These are phyloP conservation scores for Cyclotella baltica DNA, from an alignment of 108 stramenopile species.

Conservation along the genomic window DNA sequence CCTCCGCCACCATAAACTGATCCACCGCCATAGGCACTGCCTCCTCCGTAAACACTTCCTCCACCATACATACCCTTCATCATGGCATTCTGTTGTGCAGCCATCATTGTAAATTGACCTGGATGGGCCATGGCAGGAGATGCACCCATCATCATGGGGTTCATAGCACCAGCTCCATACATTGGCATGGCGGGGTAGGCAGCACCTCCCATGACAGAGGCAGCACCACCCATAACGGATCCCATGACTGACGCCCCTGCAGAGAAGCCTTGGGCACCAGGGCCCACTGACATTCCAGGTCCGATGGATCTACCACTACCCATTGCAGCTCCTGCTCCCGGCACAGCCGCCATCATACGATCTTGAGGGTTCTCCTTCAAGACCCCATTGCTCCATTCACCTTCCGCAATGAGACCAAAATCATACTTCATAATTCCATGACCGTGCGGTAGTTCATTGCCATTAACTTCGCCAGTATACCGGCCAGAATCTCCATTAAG, in stretches of 20 bases:
- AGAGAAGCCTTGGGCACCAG: constrained; percentile 7
- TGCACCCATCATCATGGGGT: constrained; percentile 7
- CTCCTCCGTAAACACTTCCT: constrained; percentile 19
- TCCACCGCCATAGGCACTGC: constrained; percentile 9
- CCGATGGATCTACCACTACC: constrained; percentile 17
- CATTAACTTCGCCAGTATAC: constrained; percentile 21
- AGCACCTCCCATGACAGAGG: neutral
- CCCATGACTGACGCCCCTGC: constrained; percentile 1
- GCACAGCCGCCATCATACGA: constrained; percentile 4
- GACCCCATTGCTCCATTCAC: constrained; percentile 28
- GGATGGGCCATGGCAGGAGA: neutral
- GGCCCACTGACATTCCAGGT: constrained; percentile 25
- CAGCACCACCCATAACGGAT: constrained; percentile 2
- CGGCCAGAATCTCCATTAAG: constrained; percentile 19
- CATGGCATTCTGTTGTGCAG: constrained; percentile 16
- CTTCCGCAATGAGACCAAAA: constrained; percentile 33
- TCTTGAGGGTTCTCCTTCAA: constrained; percentile 18
- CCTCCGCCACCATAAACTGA: neutral
- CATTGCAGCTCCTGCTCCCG: neutral
- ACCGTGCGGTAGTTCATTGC: constrained; percentile 10
- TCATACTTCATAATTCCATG: constrained; percentile 26
- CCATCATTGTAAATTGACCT: neutral
- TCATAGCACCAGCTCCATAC: constrained; percentile 10
- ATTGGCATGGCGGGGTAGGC: neutral
- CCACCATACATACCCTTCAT: constrained; percentile 15